Evolutionary conservation across 129 eudicot genomes (phyloP).

Genomic region (Silybum marianum): DNA sequence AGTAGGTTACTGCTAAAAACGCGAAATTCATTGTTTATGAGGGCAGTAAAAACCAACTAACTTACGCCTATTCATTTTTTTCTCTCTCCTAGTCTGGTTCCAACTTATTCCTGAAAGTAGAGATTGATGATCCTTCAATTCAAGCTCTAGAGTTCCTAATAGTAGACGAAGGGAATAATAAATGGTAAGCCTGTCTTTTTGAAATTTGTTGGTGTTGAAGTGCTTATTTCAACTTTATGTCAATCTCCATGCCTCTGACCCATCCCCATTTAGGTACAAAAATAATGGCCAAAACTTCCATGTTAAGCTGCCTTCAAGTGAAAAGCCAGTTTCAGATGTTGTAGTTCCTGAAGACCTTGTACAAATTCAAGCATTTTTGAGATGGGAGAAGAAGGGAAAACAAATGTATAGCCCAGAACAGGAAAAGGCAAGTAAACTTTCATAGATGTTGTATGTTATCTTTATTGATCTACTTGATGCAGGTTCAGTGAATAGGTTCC

Average conservation of each 20-base stretch:
- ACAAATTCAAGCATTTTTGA: conserved; percentile 85
- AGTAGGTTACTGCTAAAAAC: conserved; percentile 40
- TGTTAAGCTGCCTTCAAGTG: conserved; percentile 50
- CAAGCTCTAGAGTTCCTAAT: conserved; percentile 85
- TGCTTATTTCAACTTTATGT: background rate
- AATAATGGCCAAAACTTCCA: conserved; percentile 69
- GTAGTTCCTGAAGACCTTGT: conserved; percentile 96
- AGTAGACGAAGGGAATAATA: conserved; percentile 74
- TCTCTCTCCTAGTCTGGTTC: conserved; percentile 59
- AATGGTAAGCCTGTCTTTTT: conserved; percentile 51
- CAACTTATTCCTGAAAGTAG: conserved; percentile 55
- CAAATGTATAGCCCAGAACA: conserved; percentile 87
- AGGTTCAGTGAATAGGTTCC: background rate
- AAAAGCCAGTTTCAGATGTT: conserved; percentile 37
- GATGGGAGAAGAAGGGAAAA: conserved; percentile 97
- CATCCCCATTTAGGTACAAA: conserved; percentile 57
- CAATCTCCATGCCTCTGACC: background rate
- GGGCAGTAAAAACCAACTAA: conserved; percentile 12
- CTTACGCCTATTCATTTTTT: conserved; percentile 8
- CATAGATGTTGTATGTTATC: background rate
- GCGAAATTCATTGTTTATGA: background rate
- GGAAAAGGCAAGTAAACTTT: conserved; percentile 65
- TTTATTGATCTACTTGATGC: conserved; percentile 9
- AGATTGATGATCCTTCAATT: conserved; percentile 75
- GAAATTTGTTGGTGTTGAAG: conserved; percentile 1